These are phyloP conservation scores for Gymnopilus junonius DNA, from an alignment of 768 basidiomycete species.

Conservation along the genomic window DNA sequence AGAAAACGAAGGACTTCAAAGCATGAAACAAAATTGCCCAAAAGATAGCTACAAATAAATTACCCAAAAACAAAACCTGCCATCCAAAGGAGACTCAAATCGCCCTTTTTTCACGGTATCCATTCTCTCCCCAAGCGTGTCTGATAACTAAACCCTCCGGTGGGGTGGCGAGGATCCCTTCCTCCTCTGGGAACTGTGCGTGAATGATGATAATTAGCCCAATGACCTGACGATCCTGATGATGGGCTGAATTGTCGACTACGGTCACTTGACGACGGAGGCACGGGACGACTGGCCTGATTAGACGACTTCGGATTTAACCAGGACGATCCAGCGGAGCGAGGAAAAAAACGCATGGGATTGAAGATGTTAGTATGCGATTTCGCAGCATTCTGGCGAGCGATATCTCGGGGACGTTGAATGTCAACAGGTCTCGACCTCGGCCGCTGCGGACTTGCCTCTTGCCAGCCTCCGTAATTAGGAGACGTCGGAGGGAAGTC, in stretches of 20 bases:
- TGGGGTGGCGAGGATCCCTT: slow-evolving; percentile 7
- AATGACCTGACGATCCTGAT: neutral
- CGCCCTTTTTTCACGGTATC: slow-evolving; percentile 7
- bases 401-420: slow-evolving; percentile 7
- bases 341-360: slow-evolving; percentile 29
- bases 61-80: neutral
- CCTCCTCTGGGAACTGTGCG: neutral
- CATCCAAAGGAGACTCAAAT: neutral
- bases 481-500: slow-evolving; percentile 22
- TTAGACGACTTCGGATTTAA: slow-evolving; percentile 23
- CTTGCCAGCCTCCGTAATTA: slow-evolving; percentile 14
- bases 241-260: slow-evolving; percentile 4
- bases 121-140: slow-evolving; percentile 16
- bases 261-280: slow-evolving; percentile 3
- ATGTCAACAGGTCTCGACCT: slow-evolving; percentile 22
- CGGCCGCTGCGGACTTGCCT: neutral
- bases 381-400: slow-evolving; percentile 14
- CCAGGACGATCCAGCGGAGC: slow-evolving; percentile 30
- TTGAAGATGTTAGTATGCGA: slow-evolving; percentile 25
- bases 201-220: slow-evolving; percentile 6
- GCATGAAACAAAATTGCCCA: neutral
- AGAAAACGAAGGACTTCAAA: neutral
- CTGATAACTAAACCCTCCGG: slow-evolving; percentile 10
- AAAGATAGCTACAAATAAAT: slow-evolving; percentile 9
- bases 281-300: neutral